Base-by-base conservation (phyloP, 208 protist genomes). In the Entamoeba invadens region DNA sequence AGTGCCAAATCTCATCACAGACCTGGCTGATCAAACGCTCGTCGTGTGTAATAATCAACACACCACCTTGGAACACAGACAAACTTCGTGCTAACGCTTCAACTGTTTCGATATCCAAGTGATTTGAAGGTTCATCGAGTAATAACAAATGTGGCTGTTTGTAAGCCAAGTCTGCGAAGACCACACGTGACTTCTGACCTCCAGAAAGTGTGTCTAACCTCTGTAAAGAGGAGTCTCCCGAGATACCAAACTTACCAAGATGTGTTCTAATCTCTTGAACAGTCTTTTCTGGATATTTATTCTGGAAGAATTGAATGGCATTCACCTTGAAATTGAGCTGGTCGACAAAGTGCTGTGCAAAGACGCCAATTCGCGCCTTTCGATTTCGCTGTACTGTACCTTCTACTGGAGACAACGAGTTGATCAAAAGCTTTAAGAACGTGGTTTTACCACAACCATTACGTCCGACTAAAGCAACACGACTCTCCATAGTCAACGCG, bases 101-200 rank as follows among this genome's bases (percentile, higher is more conserved):
- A 31, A 46, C 46, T 2, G 95, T 96, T 95, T 98, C 97, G 91
- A 98, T 95, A 94, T 98, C 97, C 18, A 98, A 93, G 95, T 98
- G 97, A 95, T 98, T 98, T 3, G 97, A 98, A 21, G 97, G 97
- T 96, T 98, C 98, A 95, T 98, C 98, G 51, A 99, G 96, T 45
- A 98, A 96, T 31, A 99, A 96, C 91, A 98, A 96, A 95, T 98
- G 97, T 21, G 98, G 98, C 3, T n/a, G 91, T 94, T 97, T 96
- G 44, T 97, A 96, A 91, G 97, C 97, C 93, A 98, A 97, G 10
- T 96, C 95, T 1, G 98, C 97, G 92, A 98, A 97, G 18, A 96
- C 97, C 38, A 98, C 97, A n/a, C 98, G 96, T 31, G 97, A 96
- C 95, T 98, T 98, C 95, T 99, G 97, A 0, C 98, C 98, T 45